Conservation (phyloP, 371 early-diverging fungal species). For the Apophysomyces trapeziformis region DNA sequence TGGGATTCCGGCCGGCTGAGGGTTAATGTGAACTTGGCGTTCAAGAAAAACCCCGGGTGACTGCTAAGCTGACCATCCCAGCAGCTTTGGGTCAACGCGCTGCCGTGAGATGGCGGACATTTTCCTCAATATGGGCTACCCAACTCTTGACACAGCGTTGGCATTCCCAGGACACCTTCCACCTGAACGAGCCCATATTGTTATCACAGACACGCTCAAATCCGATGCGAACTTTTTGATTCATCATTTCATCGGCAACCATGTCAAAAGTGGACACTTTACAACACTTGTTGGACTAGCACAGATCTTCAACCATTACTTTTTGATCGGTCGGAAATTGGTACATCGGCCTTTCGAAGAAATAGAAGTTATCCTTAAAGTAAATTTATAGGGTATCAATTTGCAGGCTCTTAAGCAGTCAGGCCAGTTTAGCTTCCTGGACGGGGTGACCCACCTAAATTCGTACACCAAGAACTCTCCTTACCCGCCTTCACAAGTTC, state of each 20-base stretch:
- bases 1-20: too few relatives aligned
- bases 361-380: neutral
- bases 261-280: slow-evolving; percentile 58
- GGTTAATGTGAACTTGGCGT: too few relatives aligned
- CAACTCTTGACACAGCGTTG: slow-evolving; percentile 51
- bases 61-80: too few relatives aligned
- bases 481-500: slow-evolving; percentile 41
- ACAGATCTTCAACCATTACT: slow-evolving; percentile 71
- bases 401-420: slow-evolving; percentile 56
- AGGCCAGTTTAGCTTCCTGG: slow-evolving; percentile 62
- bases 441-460: slow-evolving; percentile 66
- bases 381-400: slow-evolving; percentile 60
- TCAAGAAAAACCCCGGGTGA: too few relatives aligned
- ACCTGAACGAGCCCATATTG: slow-evolving; percentile 53
- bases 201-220: slow-evolving; percentile 68
- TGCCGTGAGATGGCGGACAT: too few relatives aligned
- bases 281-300: slow-evolving; percentile 70
- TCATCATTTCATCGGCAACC: slow-evolving; percentile 73
- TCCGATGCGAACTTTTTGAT: slow-evolving; percentile 72
- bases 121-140: slow-evolving; percentile 49
- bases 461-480: slow-evolving; percentile 45
- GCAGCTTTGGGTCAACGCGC: too few relatives aligned
- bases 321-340: slow-evolving; percentile 68
- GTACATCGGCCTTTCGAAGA: slow-evolving; percentile 35
- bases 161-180: slow-evolving; percentile 52